Evolutionary conservation across 345 rosid genomes (phyloP), one percentile per base, ranked within the genome.

Genomic region (Diplotaxis tenuifolia): DNA sequence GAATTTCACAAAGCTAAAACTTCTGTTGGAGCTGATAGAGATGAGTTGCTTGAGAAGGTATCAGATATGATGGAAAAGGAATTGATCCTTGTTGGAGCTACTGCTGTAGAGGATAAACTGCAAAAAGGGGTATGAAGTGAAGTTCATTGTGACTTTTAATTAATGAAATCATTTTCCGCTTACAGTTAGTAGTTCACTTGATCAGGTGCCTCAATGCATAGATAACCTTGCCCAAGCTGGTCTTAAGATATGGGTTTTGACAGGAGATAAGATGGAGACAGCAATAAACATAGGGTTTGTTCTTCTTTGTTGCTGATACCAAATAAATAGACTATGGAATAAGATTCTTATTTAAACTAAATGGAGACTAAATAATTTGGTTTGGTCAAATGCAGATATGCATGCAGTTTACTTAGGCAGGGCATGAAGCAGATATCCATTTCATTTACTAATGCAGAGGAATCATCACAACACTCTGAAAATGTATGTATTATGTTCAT

Each of bases 141-240:
- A 65, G 21, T 28, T 58, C 20, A 22, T 15, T 56, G 14, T 67
- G 32, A 28, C n/a, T n/a, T n/a, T 22, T 25, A 31, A 47, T 55
- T 60, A 69, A 50, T 71, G 15, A 70, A 19, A 22, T 21, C 18
- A n/a, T 60, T 47, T 56, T 36, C 70, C 67, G n/a, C 27, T 57
- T 57, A 59, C 21, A 29, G 62, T 45, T 59, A 18, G 25, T 9
- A 42, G 27, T 19, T 67, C 21, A 40, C 40, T 58, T 25, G 18
- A 40, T 42, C 70, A 90, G 95, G 97, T 91, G 62, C 88, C 92
- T 8, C 84, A 89, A 68, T 91, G 97, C 88, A 89, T 91, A 54
- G 93, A 91, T 74, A 89, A 86, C 79, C 95, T 91, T 49, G 86
- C 92, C 38, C 97, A 86, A 75, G 97, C 91, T 12, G 93, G 97